Percentiles rank a stretch among this genome's conserved stretches.
phyloP scores from a whole-genome alignment of 257 asterid genomes.

The Solanum neorickii region DNA sequence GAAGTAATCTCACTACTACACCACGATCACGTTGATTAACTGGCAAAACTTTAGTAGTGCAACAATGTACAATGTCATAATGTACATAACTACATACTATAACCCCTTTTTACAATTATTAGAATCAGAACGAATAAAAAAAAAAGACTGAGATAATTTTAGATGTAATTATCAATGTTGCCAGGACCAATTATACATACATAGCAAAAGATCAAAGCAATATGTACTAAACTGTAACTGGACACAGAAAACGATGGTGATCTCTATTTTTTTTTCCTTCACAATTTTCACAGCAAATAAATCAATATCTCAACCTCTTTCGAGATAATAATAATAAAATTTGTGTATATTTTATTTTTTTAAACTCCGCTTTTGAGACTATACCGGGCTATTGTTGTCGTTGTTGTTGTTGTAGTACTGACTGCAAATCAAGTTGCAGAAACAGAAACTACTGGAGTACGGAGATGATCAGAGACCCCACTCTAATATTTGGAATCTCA shows the following conservation, averaged over 20 bases:
- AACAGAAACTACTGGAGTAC: constrained; percentile 1
- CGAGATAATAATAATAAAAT: no score
- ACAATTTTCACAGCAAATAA: neutral
- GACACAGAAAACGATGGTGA: neutral
- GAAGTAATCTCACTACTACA: no score
- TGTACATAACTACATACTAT: neutral
- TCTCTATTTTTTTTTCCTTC: neutral
- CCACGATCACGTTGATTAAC: fast-evolving
- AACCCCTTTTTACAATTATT: neutral
- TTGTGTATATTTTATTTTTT: neutral
- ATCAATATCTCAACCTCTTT: neutral
- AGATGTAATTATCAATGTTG: neutral
- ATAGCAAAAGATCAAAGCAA: neutral
- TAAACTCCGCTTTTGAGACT: neutral
- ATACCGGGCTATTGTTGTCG: neutral
- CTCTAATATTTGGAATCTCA: constrained; percentile 11
- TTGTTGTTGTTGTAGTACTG: neutral
- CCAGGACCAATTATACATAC: neutral
- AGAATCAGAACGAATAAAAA: neutral
- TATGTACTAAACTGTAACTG: neutral
- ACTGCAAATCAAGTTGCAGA: neutral
- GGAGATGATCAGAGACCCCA: constrained; percentile 25
- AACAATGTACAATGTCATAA: neutral
- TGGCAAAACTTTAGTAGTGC: neutral
- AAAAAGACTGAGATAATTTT: fast-evolving